Conservation (phyloP, 192 early-diverging fungal species). For the Oehlia diaphana region DNA sequence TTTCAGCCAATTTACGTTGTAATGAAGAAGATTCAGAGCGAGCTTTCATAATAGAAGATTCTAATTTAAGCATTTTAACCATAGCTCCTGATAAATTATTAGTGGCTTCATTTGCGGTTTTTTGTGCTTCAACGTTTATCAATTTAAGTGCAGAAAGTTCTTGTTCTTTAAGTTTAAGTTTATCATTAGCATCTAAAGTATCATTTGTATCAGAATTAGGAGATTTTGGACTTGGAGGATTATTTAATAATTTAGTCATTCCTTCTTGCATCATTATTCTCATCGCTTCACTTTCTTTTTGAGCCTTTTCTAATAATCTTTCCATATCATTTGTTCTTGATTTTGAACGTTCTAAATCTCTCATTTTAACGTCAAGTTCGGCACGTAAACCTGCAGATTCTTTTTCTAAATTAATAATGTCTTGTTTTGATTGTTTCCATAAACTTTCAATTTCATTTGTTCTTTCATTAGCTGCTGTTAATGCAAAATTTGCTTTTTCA, state of each 20-base stretch:
- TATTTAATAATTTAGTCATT: constrained; percentile 37
- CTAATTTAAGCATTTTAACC: constrained; percentile 46
- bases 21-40: constrained; percentile 46
- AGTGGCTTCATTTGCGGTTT: constrained; percentile 30
- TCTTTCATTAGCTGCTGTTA: constrained; percentile 39
- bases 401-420: constrained; percentile 36
- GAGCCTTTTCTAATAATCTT: constrained; percentile 40
- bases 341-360: constrained; percentile 34
- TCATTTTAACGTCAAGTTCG: constrained; percentile 38
- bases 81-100: constrained; percentile 42
- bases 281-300: constrained; percentile 41
- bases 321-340: constrained; percentile 40
- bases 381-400: constrained; percentile 34
- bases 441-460: constrained; percentile 40
- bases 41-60: constrained; percentile 44
- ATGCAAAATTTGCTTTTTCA: constrained; percentile 42
- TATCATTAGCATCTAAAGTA: constrained; percentile 10
- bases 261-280: constrained; percentile 42
- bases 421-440: constrained; percentile 39
- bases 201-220: constrained; percentile 27
- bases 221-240: constrained; percentile 15
- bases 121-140: constrained; percentile 36
- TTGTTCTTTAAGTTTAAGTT: constrained; percentile 40
- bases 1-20: constrained; percentile 43
- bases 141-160: constrained; percentile 36